Base-by-base conservation (phyloP, 2,329 filamentous ascomycete species). In the Calonectria hongkongensis region DNA sequence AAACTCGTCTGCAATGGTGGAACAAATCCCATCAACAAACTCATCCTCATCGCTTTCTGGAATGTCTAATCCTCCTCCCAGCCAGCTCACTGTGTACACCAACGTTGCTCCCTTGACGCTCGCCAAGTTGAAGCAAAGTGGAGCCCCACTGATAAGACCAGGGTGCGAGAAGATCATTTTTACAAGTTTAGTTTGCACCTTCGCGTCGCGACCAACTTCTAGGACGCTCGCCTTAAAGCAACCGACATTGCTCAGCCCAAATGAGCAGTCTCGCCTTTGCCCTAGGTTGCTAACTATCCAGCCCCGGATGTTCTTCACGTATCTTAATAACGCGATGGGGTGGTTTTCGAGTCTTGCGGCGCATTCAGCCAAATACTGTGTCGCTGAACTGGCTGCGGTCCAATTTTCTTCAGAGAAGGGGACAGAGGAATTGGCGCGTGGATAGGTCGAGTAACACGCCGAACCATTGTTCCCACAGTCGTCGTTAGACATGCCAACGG, bases 151-250 rank as follows among this genome's bases (percentile, higher is more conserved):
- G 21, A 76, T 71, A 33, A 75, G 72, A n/a, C 78, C 70, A 1
- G 79, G 76, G 45, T 80, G 79, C 33, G 73, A 66, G 73, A 80
- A 80, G 3, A 78, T 63, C 74, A 80, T 71, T 3, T 75, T 73
- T 0, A 60, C 76, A 16, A 80, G 67, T 48, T 41, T 73, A 21
- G 33, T 16, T 39, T 54, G 63, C 36, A 56, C 68, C 10, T 36
- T 28, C 15, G 45, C 39, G 3, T 66, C 47, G 2, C 45, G 50
- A 41, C 13, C 18, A 27, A 39, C 21, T 2, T 51, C 3, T 7
- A 13, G 25, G 25, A 25, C 21, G 15, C 28, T 21, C 10, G 67
- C 68, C 10, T 75, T 71, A 50, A 79, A 74, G 5, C 33, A 48
- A 3, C 79, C 79, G 10, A 80, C 63, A 16, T 80, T 80, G 65